phyloP scores from a whole-genome alignment of 345 rosid genomes.

The Pseudoturritis turrita region DNA sequence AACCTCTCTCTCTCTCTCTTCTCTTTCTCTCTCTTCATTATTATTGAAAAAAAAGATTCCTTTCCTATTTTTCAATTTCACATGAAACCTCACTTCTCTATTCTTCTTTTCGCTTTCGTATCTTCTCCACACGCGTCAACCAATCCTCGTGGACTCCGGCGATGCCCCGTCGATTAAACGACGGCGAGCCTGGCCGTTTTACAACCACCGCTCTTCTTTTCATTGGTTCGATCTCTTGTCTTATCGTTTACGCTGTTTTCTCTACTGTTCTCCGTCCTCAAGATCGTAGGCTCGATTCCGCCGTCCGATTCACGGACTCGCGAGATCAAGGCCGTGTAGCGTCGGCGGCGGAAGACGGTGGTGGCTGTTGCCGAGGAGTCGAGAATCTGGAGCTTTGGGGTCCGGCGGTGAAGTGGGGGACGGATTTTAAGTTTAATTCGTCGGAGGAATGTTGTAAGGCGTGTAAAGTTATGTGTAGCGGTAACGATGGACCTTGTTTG shows the following conservation, averaged over 20 bases:
- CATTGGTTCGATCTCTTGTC: slow-evolving; percentile 54
- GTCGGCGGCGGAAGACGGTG: background rate
- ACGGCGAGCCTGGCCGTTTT: slow-evolving; percentile 54
- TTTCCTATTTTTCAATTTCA: background rate
- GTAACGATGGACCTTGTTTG: slow-evolving; percentile 87
- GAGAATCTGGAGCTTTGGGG: slow-evolving; percentile 95
- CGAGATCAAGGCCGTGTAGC: slow-evolving; percentile 5
- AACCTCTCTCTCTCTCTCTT: background rate
- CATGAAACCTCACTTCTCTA: slow-evolving; percentile 19
- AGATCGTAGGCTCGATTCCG: slow-evolving; percentile 8
- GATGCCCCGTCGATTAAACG: slow-evolving; percentile 68
- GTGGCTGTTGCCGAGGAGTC: slow-evolving; percentile 75
- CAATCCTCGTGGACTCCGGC: slow-evolving; percentile 19
- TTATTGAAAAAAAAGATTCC: slow-evolving; percentile 13
- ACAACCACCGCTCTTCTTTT: slow-evolving; percentile 47
- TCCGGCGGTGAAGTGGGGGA: slow-evolving; percentile 95
- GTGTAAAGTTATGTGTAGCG: slow-evolving; percentile 86
- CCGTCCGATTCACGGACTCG: slow-evolving; percentile 15
- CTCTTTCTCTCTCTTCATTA: slow-evolving; percentile 19
- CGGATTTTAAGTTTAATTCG: slow-evolving; percentile 79
- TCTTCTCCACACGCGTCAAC: slow-evolving; percentile 16
- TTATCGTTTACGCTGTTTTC: slow-evolving; percentile 62
- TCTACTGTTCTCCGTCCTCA: slow-evolving; percentile 42
- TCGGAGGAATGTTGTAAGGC: slow-evolving; percentile 71
- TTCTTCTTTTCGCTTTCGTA: slow-evolving; percentile 16